Evolutionary conservation across 1,284 basidiomycete species (phyloP).

Genomic region (Calocybe gambosa): DNA sequence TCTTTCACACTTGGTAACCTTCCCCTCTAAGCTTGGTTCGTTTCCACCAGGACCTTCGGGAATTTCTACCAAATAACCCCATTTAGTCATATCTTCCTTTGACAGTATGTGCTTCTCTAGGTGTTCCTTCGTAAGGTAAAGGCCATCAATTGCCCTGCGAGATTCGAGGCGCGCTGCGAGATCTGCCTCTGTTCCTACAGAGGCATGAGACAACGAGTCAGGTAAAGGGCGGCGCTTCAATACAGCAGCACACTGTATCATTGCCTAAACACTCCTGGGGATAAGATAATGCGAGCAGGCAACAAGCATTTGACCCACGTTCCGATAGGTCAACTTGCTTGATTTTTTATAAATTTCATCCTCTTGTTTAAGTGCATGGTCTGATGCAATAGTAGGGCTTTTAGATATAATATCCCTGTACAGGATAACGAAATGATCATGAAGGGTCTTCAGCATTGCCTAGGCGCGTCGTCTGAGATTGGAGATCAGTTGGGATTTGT

Average conservation of each 20-base stretch:
- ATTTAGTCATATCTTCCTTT: slow-evolving; percentile 51
- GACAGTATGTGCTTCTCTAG: slow-evolving; percentile 59
- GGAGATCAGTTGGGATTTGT: slow-evolving; percentile 2
- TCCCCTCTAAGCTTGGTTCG: slow-evolving; percentile 62
- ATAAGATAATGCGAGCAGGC: slow-evolving; percentile 11
- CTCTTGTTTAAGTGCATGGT: slow-evolving; percentile 76
- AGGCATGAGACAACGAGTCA: slow-evolving; percentile 55
- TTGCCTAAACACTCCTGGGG: slow-evolving; percentile 41
- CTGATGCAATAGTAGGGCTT: slow-evolving; percentile 55
- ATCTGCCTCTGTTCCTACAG: slow-evolving; percentile 77
- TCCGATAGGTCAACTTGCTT: slow-evolving; percentile 72
- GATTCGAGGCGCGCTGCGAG: slow-evolving; percentile 52
- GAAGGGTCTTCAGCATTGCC: slow-evolving; percentile 67
- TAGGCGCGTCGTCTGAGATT: slow-evolving; percentile 22
- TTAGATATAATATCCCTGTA: slow-evolving; percentile 48
- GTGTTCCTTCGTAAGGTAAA: slow-evolving; percentile 48
- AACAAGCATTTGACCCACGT: slow-evolving; percentile 40
- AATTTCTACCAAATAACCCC: slow-evolving; percentile 68
- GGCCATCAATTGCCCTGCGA: slow-evolving; percentile 49
- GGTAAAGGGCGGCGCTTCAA: slow-evolving; percentile 70
- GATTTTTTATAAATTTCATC: slow-evolving; percentile 67
- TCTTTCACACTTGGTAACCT: slow-evolving; percentile 68
- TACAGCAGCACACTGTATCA: slow-evolving; percentile 66
- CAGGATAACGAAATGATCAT: slow-evolving; percentile 62
- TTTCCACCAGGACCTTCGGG: slow-evolving; percentile 58